A percentile compares a stretch with the other conserved stretches of the same genome.
phyloP scores from a whole-genome alignment of 1,284 basidiomycete species.

The Mixia osmundae region DNA sequence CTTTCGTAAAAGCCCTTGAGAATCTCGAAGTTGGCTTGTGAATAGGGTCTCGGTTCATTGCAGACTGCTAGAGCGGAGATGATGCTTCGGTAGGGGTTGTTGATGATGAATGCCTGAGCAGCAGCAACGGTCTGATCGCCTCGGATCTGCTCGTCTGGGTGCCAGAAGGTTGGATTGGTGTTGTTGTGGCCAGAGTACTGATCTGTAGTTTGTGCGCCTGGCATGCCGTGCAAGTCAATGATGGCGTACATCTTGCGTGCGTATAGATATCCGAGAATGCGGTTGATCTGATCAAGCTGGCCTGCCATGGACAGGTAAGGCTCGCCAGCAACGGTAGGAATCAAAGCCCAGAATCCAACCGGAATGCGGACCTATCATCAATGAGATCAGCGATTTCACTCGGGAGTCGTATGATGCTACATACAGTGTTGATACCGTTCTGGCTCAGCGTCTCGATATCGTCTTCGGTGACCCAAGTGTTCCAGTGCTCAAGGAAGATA shows the following conservation, averaged over 20 bases:
- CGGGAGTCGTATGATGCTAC: constrained; percentile 6
- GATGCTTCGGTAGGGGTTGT: constrained; percentile 16
- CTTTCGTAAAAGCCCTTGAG: constrained; percentile 6
- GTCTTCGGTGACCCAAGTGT: constrained; percentile 22
- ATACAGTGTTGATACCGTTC: no score
- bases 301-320: constrained; percentile 15
- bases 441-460: constrained; percentile 21
- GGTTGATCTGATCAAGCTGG: constrained; percentile 13
- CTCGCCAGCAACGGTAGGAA: constrained; percentile 14
- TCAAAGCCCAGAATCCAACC: constrained; percentile 21
- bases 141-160: constrained; percentile 13
- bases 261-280: constrained; percentile 31
- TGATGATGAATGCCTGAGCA: constrained; percentile 14
- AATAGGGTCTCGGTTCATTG: constrained; percentile 10
- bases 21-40: constrained; percentile 3
- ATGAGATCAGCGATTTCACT: constrained; percentile 2
- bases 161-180: constrained; percentile 11
- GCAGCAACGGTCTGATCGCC: constrained; percentile 16
- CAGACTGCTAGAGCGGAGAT: constrained; percentile 16
- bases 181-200: constrained; percentile 15
- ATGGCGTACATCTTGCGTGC: constrained; percentile 23
- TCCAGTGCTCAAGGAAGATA: constrained; percentile 10
- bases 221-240: constrained; percentile 25
- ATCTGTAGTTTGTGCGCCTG: constrained; percentile 24
- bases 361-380: constrained; percentile 20